These are phyloP conservation scores for Mycena vulgaris DNA, from an alignment of 768 basidiomycete genomes.

Conservation along the genomic window DNA sequence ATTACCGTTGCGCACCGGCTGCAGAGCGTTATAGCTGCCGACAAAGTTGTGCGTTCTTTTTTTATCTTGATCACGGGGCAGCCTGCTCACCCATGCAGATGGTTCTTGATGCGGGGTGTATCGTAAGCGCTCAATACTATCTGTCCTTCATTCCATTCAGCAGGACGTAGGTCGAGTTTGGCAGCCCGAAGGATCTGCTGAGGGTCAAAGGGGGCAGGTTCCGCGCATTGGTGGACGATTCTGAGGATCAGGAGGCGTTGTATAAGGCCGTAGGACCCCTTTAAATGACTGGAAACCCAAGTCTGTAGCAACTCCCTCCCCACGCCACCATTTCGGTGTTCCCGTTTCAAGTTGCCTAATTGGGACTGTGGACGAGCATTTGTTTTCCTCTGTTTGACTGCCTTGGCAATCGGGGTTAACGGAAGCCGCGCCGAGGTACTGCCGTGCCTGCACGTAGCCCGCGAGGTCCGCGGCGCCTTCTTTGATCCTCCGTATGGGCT, in stretches of 20 bases:
- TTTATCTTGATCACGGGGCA: conserved; percentile 20
- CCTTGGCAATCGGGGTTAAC: background rate
- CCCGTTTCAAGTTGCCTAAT: background rate
- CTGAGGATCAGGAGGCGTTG: conserved; percentile 64
- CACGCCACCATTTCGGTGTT: background rate
- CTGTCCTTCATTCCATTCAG: background rate
- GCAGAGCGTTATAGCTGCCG: conserved; percentile 47
- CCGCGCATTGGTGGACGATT: conserved; percentile 70
- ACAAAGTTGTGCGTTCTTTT: conserved; percentile 44
- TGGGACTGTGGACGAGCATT: background rate
- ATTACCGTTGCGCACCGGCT: conserved; percentile 46
- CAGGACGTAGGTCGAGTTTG: conserved; percentile 61
- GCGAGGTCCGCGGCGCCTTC: background rate
- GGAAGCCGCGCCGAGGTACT: background rate
- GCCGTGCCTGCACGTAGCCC: too few species aligned
- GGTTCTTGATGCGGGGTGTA: conserved; percentile 59
- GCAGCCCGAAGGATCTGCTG: conserved; percentile 66
- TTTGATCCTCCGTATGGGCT: too few species aligned
- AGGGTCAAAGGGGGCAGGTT: conserved; percentile 65
- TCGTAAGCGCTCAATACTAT: conserved; percentile 39
- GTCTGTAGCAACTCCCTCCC: background rate
- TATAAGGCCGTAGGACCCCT: conserved; percentile 37
- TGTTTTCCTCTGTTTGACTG: too few species aligned
- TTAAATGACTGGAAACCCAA: background rate
- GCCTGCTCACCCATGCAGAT: conserved; percentile 42